Evolutionary conservation across 2,329 filamentous ascomycete species (phyloP).

Genomic region (Zarea fungicola): DNA sequence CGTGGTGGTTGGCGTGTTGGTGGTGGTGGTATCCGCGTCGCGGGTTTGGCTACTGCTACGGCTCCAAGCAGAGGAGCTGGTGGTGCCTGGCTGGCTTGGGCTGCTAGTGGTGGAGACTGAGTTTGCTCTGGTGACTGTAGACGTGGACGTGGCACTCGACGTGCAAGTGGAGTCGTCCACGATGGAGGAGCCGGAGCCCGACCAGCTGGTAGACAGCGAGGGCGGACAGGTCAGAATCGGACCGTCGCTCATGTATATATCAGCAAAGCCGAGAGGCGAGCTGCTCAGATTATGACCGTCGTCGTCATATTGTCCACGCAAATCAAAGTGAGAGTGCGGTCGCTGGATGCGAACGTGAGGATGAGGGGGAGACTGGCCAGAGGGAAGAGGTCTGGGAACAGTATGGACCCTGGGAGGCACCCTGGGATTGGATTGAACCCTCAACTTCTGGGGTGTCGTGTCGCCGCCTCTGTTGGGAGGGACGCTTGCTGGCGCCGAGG

Average conservation of each 20-base stretch:
- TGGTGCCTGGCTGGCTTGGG: conserved; percentile 12
- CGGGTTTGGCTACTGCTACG: conserved; percentile 11
- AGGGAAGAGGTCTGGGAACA: conserved; percentile 10
- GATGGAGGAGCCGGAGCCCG: conserved; percentile 10
- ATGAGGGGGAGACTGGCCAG: conserved; percentile 10
- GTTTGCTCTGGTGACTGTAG: conserved; percentile 9
- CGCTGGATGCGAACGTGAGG: conserved; percentile 13
- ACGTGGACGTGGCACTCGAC: conserved; percentile 11
- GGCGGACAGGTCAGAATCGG: conserved; percentile 1
- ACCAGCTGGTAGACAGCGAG: conserved; percentile 10
- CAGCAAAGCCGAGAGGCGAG: conserved; percentile 5
- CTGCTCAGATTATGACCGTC: conserved; percentile 5
- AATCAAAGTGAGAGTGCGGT: conserved; percentile 9
- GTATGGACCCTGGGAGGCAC: conserved; percentile 11
- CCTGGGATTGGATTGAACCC: no score
- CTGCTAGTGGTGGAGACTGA: conserved; percentile 14
- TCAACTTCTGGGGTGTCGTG: not conserved
- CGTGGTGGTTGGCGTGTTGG: conserved; percentile 7
- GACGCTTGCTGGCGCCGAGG: not conserved
- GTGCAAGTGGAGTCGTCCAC: conserved; percentile 14
- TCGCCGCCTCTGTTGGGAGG: not conserved
- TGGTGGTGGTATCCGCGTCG: conserved; percentile 6
- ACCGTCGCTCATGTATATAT: conserved; percentile 1
- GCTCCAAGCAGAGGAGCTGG: conserved; percentile 11
- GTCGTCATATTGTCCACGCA: conserved; percentile 10